Conservation (phyloP, 2,329 filamentous ascomycete species). For the Beauveria brongniartii region DNA sequence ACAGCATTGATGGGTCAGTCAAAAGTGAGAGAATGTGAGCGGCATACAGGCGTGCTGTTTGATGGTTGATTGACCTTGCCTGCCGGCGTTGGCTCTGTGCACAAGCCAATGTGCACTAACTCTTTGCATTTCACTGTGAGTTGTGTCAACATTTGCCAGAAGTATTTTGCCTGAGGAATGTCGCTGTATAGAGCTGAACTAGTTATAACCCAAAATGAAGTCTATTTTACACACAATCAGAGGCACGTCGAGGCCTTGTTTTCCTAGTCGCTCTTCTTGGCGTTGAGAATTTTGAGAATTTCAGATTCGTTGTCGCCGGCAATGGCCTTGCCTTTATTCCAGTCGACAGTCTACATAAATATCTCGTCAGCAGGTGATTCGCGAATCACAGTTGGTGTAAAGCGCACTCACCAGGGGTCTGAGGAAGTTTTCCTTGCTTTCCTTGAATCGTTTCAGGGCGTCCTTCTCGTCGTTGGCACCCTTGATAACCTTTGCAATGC, state of each 20-base stretch:
- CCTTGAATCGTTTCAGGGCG: conserved; percentile 70
- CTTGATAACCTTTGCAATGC: conserved; percentile 55
- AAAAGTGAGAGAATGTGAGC: conserved; percentile 1
- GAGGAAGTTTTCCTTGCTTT: conserved; percentile 60
- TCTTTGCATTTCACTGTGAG: neutral
- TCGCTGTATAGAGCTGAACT: neutral
- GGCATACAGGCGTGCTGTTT: neutral
- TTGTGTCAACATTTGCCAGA: neutral
- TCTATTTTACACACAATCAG: conserved; percentile 14
- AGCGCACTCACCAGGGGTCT: conserved; percentile 61
- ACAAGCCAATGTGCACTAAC: neutral
- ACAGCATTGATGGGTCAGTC: conserved; percentile 14
- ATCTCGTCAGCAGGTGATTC: neutral
- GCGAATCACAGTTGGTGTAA: neutral
- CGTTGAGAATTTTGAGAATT: conserved; percentile 72
- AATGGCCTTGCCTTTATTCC: conserved; percentile 81
- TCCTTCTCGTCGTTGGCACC: conserved; percentile 69
- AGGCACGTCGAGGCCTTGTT: neutral
- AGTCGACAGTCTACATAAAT: conserved; percentile 61
- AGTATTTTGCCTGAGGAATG: neutral
- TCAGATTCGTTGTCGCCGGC: conserved; percentile 76
- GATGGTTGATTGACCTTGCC: neutral
- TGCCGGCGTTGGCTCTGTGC: neutral
- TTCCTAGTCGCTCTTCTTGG: conserved; percentile 31
- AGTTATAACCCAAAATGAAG: neutral